These are phyloP conservation scores for Asterochloris sp. DNA, from an alignment of 139 green algal species.

Conservation along the genomic window DNA sequence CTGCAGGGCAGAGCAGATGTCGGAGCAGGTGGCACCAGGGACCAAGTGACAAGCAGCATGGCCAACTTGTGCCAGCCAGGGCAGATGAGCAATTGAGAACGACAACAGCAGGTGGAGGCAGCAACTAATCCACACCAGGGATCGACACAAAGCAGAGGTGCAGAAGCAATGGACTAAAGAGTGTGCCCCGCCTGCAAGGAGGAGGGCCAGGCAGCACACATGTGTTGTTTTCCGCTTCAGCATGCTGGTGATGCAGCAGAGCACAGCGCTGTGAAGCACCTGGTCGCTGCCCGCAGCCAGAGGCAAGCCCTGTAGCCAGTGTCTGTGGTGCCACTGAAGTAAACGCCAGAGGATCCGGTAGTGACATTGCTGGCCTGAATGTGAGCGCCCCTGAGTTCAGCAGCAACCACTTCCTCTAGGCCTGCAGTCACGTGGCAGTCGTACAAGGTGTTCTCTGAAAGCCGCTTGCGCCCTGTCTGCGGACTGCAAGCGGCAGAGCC, in stretches of 20 bases:
- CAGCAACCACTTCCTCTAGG: slow-evolving; percentile 7
- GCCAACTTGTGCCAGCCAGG: neutral
- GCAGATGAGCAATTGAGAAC: neutral
- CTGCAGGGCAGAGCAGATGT: slow-evolving; percentile 22
- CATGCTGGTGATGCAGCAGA: neutral
- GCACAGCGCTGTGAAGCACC: neutral
- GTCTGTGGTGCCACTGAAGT: slow-evolving; percentile 5
- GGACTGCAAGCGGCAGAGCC: too few species aligned
- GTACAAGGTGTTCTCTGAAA: too few species aligned
- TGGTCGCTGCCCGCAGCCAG: slow-evolving; percentile 1
- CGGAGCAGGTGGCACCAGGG: neutral
- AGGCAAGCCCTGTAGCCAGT: slow-evolving; percentile 7
- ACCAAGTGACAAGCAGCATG: neutral
- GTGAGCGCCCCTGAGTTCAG: neutral
- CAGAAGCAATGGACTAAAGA: neutral
- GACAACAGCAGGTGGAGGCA: neutral
- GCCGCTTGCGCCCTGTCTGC: too few species aligned
- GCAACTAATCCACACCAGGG: neutral
- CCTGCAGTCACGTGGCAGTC: neutral
- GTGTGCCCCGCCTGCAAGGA: neutral
- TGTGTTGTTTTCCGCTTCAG: neutral
- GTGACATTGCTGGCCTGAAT: neutral
- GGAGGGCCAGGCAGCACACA: neutral
- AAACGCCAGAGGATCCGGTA: slow-evolving; percentile 5
- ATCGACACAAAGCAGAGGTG: neutral